Evolutionary conservation across 805 yeast species (phyloP), one percentile per base, ranked within the genome.

Genomic region (Ogataea parapolymorpha): DNA sequence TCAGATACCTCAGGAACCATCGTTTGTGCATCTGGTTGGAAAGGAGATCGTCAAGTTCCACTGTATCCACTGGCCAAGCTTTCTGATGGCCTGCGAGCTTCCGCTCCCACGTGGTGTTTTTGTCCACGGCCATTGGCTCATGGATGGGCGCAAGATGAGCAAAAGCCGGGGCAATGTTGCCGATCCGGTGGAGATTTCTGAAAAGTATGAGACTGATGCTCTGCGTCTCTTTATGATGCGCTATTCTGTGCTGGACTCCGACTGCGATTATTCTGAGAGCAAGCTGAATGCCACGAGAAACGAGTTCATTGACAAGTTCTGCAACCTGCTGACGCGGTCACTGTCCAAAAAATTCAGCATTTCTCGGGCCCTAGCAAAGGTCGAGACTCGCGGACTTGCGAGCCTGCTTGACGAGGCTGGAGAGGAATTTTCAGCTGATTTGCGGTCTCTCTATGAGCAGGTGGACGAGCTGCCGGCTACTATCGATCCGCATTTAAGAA

Each of bases 61-160:
- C 56, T 80, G 95, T 49, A 74, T 90, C 11, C 89, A 87, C 55
- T 93, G 99, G 99, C 98, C 98, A 0, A 80, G 87, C 2, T 82
- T 93, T 44, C 66, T 93, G 42, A 66, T 90, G 74, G 96, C 96
- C 0, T 93, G 95, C 0, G 83, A 73, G 0, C 56, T 85, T 1
- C 76, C 75, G 4, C 55, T 83, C 5, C 98, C 98, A 0, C 65
- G 72, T 30, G 82, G 80, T 43, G 75, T 93, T 3, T 72, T 89
- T 5, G 95, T 93, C 2, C 99, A 93, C 66, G 82, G 95, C 5
- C 99, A 93, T 61, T 93, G 98, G 98, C 68, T 90, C 16, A 76
- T 84, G 61, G 83, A 80, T 25, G 98, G 98, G 0, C 68, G 79
- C 32, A 93, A 93, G 58, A 93, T 93, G 99, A 85, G 95, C 37